Base-by-base conservation (phyloP, 1,139 yeast genomes). In the Suhomyces atakaporum region DNA sequence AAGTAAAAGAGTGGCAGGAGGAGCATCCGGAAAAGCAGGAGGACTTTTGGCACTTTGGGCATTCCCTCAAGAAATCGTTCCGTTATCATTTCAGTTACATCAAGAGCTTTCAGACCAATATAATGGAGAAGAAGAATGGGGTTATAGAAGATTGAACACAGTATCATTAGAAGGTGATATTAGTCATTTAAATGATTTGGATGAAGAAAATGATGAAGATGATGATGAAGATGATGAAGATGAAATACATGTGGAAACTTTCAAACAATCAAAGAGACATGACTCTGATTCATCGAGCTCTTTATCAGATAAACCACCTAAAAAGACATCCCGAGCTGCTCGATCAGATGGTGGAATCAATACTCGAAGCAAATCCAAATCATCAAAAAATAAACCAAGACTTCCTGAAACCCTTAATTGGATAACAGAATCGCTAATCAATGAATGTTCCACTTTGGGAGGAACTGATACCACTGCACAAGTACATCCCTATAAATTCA, bases 21-120 rank as follows among this genome's bases (percentile, higher is more conserved):
- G 97, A 26, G 98, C 98, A 12, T 80, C 90, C 26, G 98, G 98
- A 38, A 92, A 92, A 53, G 98, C 98, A 3, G 98, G 98, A 26
- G 98, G 98, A 0, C 68, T 92, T 33, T 64, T 92, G 38, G 97
- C 97, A 1, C 73, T 86, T 27, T 89, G 97, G 95, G 97, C 97
- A 0, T 92, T 92, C 59, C 98, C 98, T 1, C 90, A 85, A 53
- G 96, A 88, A 58, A 80, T 92, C 36, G 97, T 90, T 4, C 95
- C 96, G 1, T 69, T 92, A 39, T 84, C 95, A 30, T 92, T 89
- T 63, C 76, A 78, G 45, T 72, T 92, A 44, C 98, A 92, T 63
- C 89, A 85, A 53, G 84, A 89, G 43, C 71, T 92, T 35, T 78
- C 95, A 6, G 81, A 83, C 44, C 73, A 80, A 58, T 86, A 80